Base-by-base conservation (phyloP, 306 rosid species). In the Boehmeria nivea region DNA sequence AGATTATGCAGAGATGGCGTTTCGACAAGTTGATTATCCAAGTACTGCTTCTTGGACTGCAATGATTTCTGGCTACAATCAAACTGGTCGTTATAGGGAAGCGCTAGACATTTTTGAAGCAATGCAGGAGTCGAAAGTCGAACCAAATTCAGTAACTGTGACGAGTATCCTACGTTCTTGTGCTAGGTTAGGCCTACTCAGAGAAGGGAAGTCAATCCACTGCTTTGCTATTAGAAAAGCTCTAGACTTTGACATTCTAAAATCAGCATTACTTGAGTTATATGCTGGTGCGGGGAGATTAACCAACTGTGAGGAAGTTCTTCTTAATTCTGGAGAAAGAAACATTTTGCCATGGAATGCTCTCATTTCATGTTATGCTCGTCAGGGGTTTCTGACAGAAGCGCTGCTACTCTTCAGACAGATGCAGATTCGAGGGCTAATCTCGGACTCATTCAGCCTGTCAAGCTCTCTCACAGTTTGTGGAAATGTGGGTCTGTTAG, bases 381-480 rank as follows among this genome's bases (percentile, higher is more conserved):
- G 67, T n/a, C 80, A 74, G 46, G 88, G 85, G 53, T 71, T 80
- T 40, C 59, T 65, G 51, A 48, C 36, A 17, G 78, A 84, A 57
- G 88, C 95, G 12, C 67, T 82, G 47, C 26, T 22, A 22, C 58
- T 87, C 54, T 90, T 87, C 68, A 72, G 60, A 26, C 64, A 52
- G 60, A 80, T 90, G 86, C 68, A 76, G 39, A 59, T 24, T 1
- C 61, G 44, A 27, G 83, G 98, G 54, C 61, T 84, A n/a, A 63
- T 70, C 72, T 88, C 94, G 5, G 88, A 90, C 66, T 70, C 98
- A 12, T 90, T 62, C 69, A 72, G 88, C 84, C 63, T 90, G 59
- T 74, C 95, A 53, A 86, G 95, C 59, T 77, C 94, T 64, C 83
- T 86, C 60, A 76, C 95, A 22, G 94, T 91, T 23, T 65, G 78